A percentile compares a stretch with the other conserved stretches of the same genome.
These are phyloP conservation scores for Suillus subluteus DNA, from an alignment of 768 basidiomycete genomes.

Conservation along the genomic window DNA sequence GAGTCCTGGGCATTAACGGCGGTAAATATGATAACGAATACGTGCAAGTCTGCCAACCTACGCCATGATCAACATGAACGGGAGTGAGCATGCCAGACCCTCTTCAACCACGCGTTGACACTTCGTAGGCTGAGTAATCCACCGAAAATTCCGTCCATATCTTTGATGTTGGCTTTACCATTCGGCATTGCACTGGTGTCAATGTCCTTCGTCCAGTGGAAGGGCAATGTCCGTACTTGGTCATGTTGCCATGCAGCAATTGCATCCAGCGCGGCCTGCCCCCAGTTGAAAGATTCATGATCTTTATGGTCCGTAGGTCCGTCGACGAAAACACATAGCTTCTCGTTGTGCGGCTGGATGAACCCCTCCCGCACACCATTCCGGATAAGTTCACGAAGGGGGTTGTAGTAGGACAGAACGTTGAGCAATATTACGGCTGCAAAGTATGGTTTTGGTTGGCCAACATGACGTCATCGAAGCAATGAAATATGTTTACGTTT, in stretches of 20 bases:
- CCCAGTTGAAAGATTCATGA: constrained; percentile 79
- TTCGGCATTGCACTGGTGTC: constrained; percentile 35
- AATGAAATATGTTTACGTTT: constrained; percentile 56
- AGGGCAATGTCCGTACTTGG: constrained; percentile 38
- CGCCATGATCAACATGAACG: constrained; percentile 24
- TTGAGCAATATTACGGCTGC: constrained; percentile 87
- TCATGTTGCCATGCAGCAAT: constrained; percentile 60
- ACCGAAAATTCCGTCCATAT: constrained; percentile 22
- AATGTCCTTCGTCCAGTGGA: constrained; percentile 52
- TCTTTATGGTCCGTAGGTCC: constrained; percentile 56
- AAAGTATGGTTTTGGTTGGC: not conserved
- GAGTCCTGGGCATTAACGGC: not conserved
- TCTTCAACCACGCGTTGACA: constrained; percentile 35
- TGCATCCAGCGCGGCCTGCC: constrained; percentile 64
- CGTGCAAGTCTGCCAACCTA: not conserved
- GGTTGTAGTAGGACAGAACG: constrained; percentile 80
- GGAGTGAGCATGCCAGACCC: constrained; percentile 36
- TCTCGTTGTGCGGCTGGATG: constrained; percentile 64
- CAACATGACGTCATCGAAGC: constrained; percentile 6
- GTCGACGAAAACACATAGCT: constrained; percentile 75
- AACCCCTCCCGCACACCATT: constrained; percentile 72
- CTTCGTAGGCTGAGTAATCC: constrained; percentile 27
- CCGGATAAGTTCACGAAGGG: constrained; percentile 75
- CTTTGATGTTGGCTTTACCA: constrained; percentile 13
- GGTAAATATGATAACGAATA: not conserved